Evolutionary conservation across 2,329 filamentous ascomycete genomes (phyloP).

Genomic region (Aspergillus arachidicola): DNA sequence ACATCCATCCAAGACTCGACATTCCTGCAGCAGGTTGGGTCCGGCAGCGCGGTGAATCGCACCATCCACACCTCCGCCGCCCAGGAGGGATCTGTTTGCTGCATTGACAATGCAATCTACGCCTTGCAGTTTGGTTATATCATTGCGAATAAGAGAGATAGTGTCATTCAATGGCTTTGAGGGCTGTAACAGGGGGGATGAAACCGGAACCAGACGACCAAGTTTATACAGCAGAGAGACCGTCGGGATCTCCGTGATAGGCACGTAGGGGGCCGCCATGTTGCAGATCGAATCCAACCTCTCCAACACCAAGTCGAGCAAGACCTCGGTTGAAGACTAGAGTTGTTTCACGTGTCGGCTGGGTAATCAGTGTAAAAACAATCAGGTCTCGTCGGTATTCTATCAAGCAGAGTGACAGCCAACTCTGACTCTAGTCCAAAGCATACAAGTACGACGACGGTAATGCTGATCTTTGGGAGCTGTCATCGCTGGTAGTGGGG

Average conservation of each 20-base stretch:
- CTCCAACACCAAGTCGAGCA: no score
- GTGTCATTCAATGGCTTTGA: conserved; percentile 53
- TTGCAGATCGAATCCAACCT: not conserved
- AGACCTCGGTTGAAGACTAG: not conserved
- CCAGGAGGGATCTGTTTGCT: conserved; percentile 75
- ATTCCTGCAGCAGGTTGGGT: conserved; percentile 67
- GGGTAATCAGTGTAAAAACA: no score
- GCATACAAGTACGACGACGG: not conserved
- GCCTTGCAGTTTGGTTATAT: conserved; percentile 74
- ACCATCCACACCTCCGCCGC: conserved; percentile 88
- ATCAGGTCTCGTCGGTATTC: not conserved
- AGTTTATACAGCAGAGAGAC: conserved; percentile 66
- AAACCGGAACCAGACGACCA: conserved; percentile 49
- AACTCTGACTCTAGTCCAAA: no score
- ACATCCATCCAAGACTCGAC: conserved; percentile 71
- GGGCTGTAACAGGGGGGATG: conserved; percentile 34
- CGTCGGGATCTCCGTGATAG: conserved; percentile 42
- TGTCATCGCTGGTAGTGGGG: conserved; percentile 3
- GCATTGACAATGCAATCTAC: conserved; percentile 91
- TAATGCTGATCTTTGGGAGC: not conserved
- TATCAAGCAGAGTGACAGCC: not conserved
- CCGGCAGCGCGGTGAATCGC: conserved; percentile 88
- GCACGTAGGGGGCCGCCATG: conserved; percentile 25
- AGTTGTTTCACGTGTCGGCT: not conserved
- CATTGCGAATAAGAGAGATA: conserved; percentile 71